phyloP scores from a whole-genome alignment of 306 rosid species.

The Lupinus albus region DNA sequence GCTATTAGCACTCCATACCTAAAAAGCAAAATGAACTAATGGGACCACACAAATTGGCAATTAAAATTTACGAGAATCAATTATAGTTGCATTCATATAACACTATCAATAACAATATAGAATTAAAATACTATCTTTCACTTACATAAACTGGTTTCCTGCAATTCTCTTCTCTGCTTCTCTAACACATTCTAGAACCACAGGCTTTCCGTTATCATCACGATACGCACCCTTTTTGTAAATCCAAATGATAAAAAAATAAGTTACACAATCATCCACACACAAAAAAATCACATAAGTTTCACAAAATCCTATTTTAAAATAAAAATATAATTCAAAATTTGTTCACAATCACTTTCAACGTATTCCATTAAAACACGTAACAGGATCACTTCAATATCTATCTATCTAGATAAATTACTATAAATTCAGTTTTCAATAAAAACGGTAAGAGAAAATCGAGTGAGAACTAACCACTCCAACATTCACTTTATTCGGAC shows the following conservation, averaged over 20 bases:
- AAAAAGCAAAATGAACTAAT: constrained; percentile 17
- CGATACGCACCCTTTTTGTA: constrained; percentile 84
- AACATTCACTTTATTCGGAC: constrained; percentile 83
- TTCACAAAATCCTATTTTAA: background rate
- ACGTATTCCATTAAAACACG: background rate
- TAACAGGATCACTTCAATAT: background rate
- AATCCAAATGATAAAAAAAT: constrained; percentile 3
- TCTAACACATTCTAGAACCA: constrained; percentile 86
- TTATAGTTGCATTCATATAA: background rate
- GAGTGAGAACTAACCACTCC: constrained; percentile 77
- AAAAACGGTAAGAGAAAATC: constrained; percentile 7
- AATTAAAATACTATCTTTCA: background rate
- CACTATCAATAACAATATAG: background rate
- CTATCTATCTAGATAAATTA: background rate
- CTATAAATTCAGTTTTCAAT: background rate
- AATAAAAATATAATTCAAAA: background rate
- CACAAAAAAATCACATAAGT: background rate
- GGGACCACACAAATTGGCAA: constrained; percentile 31
- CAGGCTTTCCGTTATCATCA: constrained; percentile 87
- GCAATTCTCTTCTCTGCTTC: constrained; percentile 93
- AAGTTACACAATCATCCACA: constrained; percentile 17
- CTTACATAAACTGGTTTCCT: constrained; percentile 77
- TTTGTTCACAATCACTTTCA: background rate
- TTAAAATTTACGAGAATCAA: background rate
- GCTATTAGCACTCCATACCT: constrained; percentile 4